Evolutionary conservation across 257 asterid genomes (phyloP), one percentile per base, ranked within the genome.

Genomic region (Plantago major): DNA sequence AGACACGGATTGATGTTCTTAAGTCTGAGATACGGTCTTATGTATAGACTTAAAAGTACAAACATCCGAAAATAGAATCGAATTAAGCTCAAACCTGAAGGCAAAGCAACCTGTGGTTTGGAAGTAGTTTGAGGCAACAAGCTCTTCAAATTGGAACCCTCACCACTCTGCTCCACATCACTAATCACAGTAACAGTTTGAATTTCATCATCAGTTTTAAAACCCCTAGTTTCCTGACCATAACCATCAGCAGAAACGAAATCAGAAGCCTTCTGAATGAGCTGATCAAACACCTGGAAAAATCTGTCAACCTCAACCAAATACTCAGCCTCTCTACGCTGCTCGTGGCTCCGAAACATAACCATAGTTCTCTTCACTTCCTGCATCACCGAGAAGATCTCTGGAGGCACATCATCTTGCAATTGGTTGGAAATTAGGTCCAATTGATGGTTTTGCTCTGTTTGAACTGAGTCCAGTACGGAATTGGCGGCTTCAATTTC

Each of bases 401-500:
- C 84, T 33, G 80, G 74, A 12, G 85, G 82, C 8, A 80, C 88
- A 45, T 67, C 84, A 10, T 43, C 42, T 38, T 78, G 82, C 8
- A 10, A 57, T 63, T 69, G 75, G 51, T 71, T 70, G 53, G 81
- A 75, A 60, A 84, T 86, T 66, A 80, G 85, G 55, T 79, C 91
- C 11, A 80, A 65, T 37, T 64, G 79, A 43, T 72, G 69, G 10
- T 62, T 64, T 38, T 81, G 83, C 72, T 84, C 85, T 57, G 66
- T 46, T 60, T 82, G 78, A 9, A 66, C 80, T 13, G 89, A 58
- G 13, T 77, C 73, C 69, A 89, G 66, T 3, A 82, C 79, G 49
- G 95, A 82, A n/a, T 51, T 46, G 68, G 96, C 87, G 50, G 94
- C 90, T 68, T 80, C 89, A 11, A 84, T 71, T 26, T 82, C 88